These are phyloP conservation scores for Scheffersomyces stipitis DNA, from an alignment of 805 yeast species.

Conservation along the genomic window DNA sequence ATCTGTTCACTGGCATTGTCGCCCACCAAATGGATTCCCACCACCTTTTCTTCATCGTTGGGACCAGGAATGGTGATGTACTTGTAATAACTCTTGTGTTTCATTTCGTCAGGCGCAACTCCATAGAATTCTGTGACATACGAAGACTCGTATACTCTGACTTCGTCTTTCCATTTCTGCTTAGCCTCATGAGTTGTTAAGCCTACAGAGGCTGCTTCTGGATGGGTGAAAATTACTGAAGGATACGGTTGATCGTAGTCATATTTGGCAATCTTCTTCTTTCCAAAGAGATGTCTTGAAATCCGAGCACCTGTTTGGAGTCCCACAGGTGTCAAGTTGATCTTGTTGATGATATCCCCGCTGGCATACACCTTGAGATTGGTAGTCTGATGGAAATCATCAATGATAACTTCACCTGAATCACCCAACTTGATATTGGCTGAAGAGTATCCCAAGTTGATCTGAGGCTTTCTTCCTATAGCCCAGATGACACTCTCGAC, in stretches of 20 bases:
- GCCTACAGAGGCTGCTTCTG: background rate
- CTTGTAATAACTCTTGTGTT: constrained; percentile 39
- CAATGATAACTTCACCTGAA: background rate
- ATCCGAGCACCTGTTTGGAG: background rate
- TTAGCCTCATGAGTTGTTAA: background rate
- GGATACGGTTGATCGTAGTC: background rate
- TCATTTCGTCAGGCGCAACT: constrained; percentile 10
- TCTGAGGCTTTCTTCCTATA: background rate
- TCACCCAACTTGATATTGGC: background rate
- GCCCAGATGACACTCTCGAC: background rate
- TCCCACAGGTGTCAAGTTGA: background rate
- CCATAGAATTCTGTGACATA: background rate
- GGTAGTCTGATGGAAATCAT: background rate
- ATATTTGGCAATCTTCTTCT: background rate
- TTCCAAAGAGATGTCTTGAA: background rate
- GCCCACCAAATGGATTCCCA: background rate
- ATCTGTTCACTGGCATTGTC: background rate
- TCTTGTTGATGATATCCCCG: background rate
- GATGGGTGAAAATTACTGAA: background rate
- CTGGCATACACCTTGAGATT: background rate
- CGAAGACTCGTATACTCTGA: background rate
- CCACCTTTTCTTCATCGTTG: background rate
- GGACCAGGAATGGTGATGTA: constrained; percentile 63
- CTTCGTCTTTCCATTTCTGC: background rate
- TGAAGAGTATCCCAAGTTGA: background rate